Evolutionary conservation across 192 early-diverging fungal genomes (phyloP), one percentile per base, ranked within the genome.

Genomic region (Linderina pennispora): DNA sequence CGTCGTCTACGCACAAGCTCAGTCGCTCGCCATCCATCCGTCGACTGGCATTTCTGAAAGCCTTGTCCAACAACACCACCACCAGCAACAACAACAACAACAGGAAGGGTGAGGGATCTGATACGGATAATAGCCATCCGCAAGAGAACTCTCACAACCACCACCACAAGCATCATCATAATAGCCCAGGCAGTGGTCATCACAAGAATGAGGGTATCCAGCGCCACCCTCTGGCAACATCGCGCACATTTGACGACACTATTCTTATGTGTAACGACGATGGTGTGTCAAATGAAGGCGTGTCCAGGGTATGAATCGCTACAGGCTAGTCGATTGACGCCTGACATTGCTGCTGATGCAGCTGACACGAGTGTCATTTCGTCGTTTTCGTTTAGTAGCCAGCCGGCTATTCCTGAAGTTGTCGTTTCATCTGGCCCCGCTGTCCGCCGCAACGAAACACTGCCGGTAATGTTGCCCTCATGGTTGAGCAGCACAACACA

Each of bases 1-100:
- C n/a, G 6, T 31, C 28, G 28, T 31, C 28, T 5, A 31, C 15
- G 31, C 1, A 9, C 23, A 14, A 43, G 21, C 15, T 45, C 11
- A 37, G 37, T 28, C 31, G 58, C 3, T 26, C 58, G 21, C 57
- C 48, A 1, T 67, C 58, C 5, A 60, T 60, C 22, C 55, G 65
- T 31, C 32, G 57, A 5, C 23, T 60, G 2, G 53, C 57, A 20
- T 46, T 53, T 22, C 23, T 60, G 16, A 38, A 40, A 7, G 26
- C 53, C 3, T 22, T 53, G 21, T 15, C 56, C 0, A 36, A 51
- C n/a, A 52, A 49, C 14, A 3, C 6, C 22, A 36, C 23, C 6
- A 21, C 7, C 15, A 40, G 21, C 40, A 22, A 14, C 14, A 32
- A 31, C 23, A 33, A 10, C 44, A 9, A 11, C 28, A 19, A 31